Evolutionary conservation across 805 yeast genomes (phyloP), one percentile per base, ranked within the genome.

Genomic region (Isabelozyma pseudorhagii): DNA sequence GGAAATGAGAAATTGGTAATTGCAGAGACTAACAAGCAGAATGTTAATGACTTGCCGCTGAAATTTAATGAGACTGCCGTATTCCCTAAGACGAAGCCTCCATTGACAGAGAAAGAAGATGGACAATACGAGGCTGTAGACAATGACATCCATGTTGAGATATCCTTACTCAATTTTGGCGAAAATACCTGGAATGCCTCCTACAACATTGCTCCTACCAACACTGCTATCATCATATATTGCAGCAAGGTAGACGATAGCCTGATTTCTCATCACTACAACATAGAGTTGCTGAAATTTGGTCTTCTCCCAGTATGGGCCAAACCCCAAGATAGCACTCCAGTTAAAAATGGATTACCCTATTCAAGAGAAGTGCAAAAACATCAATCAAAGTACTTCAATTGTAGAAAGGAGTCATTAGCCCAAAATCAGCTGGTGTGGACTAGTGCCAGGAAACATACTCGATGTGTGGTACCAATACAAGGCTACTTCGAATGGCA

Each of bases 401-500:
- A 91, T 68, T 90, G 96, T 25, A 69, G 94, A 17, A 68, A 69
- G 36, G 97, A 90, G 54, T 78, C 85, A 6, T 57, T 90, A 9
- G 57, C 58, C 0, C 72, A 75, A 4, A 64, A 68, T 1, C 74
- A 77, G 41, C 69, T 75, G 18, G 65, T 85, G 40, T 91, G 96
- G 96, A 71, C 71, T 6, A 52, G 71, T 1, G 72, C 80, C 5
- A 67, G 75, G 38, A 67, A 74, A 21, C 66, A 67, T 8, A 69
- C 71, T 5, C 70, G 97, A 38, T 91, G 97, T 62, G 83, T 85
- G 0, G 81, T 90, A 0, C 93, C 96, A 0, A 77, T 88, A 39
- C 79, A 81, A 58, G 97, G 97, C 0, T 92, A 92, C 64, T 92
- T 81, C 60, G 97, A 92, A 66, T 92, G 97, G 97, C 69, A 61